These are phyloP conservation scores for Thuidium tamariscinum DNA, from an alignment of 225 moss, liverwort and hornwort species.

Conservation along the genomic window DNA sequence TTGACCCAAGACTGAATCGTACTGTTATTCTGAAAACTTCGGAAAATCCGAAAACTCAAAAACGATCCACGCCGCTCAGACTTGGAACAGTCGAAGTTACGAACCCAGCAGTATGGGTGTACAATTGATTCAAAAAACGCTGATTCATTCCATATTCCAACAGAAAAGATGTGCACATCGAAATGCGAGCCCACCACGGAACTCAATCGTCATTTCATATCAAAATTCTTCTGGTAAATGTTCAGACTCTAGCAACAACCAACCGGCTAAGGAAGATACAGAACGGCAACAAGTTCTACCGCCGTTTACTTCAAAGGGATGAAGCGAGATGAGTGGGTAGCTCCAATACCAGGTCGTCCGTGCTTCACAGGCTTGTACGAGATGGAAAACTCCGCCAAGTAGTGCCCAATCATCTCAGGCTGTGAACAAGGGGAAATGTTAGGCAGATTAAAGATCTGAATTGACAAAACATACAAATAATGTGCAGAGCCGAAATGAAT, in stretches of 20 bases:
- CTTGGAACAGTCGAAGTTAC: background rate
- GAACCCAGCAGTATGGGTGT: background rate
- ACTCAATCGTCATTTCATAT: background rate
- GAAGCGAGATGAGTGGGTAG: conserved; percentile 9
- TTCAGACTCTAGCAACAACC: background rate
- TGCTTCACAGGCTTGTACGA: conserved; percentile 15
- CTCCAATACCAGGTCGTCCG: conserved; percentile 5
- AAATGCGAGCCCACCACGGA: background rate
- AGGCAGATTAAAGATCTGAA: background rate
- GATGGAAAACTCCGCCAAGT: conserved; percentile 11
- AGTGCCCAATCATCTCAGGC: conserved; percentile 10
- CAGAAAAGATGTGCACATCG: background rate
- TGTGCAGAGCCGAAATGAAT: background rate
- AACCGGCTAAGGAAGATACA: background rate
- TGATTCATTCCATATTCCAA: background rate
- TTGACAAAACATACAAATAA: background rate
- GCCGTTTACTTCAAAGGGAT: background rate
- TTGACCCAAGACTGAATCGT: background rate
- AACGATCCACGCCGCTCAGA: too few relatives aligned
- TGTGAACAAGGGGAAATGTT: background rate
- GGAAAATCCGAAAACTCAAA: too few relatives aligned
- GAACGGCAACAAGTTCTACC: background rate
- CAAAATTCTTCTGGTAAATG: background rate
- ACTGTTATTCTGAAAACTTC: background rate
- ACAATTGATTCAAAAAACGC: background rate